Percentiles rank a stretch among this genome's conserved stretches.
phyloP scores from a whole-genome alignment of 1,284 basidiomycete genomes.

The Taiwanofungus camphoratus region DNA sequence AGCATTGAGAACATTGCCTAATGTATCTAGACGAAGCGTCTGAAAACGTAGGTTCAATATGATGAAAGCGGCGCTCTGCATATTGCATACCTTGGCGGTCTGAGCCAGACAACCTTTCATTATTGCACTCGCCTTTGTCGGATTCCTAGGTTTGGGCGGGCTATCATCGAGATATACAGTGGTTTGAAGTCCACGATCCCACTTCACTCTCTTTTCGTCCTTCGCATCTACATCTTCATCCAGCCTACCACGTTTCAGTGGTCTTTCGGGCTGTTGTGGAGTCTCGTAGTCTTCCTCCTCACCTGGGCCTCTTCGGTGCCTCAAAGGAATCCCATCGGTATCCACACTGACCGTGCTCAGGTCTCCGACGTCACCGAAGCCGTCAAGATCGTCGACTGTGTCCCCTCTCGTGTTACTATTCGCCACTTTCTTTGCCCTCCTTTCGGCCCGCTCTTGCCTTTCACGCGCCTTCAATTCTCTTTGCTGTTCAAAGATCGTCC shows the following conservation, averaged over 20 bases:
- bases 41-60: conserved; percentile 25
- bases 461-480: conserved; percentile 60
- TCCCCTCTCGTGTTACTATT: conserved; percentile 20
- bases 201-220: conserved; percentile 60
- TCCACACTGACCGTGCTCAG: conserved; percentile 25
- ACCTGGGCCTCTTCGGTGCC: conserved; percentile 61
- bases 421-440: conserved; percentile 48
- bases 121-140: conserved; percentile 34
- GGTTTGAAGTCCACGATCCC: conserved; percentile 69
- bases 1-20: conserved; percentile 69
- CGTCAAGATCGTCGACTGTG: conserved; percentile 21
- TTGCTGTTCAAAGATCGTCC: conserved; percentile 64
- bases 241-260: conserved; percentile 29
- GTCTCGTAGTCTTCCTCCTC: conserved; percentile 81
- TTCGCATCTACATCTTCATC: conserved; percentile 28
- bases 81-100: conserved; percentile 51
- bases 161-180: conserved; percentile 57
- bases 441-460: conserved; percentile 60
- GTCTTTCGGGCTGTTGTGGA: conserved; percentile 40
- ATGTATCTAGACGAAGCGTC: conserved; percentile 61
- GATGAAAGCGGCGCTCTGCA: background rate
- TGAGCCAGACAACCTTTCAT: conserved; percentile 62
- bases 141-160: conserved; percentile 40
- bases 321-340: conserved; percentile 23
- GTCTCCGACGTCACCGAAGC: conserved; percentile 16